Evolutionary conservation across 2,329 filamentous ascomycete species (phyloP).

Genomic region (Zymoseptoria pseudotritici): DNA sequence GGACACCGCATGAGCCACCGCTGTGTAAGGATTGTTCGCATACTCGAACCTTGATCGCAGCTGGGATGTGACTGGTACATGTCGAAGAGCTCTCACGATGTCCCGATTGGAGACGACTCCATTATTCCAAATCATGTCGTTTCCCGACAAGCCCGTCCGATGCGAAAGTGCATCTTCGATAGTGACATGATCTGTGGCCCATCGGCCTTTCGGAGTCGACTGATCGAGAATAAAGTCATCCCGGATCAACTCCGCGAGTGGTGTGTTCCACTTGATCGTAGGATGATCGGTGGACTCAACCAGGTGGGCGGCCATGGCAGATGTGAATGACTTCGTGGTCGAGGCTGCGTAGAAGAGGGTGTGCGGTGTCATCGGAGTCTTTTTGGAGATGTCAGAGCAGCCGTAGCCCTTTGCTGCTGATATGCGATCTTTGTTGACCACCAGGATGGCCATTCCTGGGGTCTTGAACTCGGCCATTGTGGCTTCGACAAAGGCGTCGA

Average conservation of each 20-base stretch:
- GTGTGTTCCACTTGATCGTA: constrained; percentile 31
- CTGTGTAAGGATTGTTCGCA: constrained; percentile 48
- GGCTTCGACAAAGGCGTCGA: constrained; percentile 11
- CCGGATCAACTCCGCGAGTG: constrained; percentile 29
- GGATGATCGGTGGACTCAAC: constrained; percentile 20
- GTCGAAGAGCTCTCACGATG: constrained; percentile 35
- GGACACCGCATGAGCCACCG: constrained; percentile 41
- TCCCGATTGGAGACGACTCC: constrained; percentile 28
- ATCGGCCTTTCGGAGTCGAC: constrained; percentile 9
- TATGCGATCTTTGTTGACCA: constrained; percentile 11
- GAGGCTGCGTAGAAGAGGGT: constrained; percentile 25
- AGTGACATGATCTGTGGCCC: constrained; percentile 24
- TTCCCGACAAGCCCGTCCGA: constrained; percentile 31
- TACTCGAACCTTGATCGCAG: constrained; percentile 43
- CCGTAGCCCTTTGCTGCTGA: constrained; percentile 14
- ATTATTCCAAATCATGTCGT: constrained; percentile 23
- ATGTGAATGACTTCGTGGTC: constrained; percentile 29
- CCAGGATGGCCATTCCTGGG: constrained; percentile 15
- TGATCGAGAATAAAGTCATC: constrained; percentile 31
- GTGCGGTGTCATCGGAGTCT: constrained; percentile 16
- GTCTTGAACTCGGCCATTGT: constrained; percentile 14
- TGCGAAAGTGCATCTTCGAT: constrained; percentile 31
- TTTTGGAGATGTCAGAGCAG: constrained; percentile 2
- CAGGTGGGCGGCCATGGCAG: constrained; percentile 19
- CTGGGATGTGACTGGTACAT: constrained; percentile 33